phyloP scores from a whole-genome alignment of 192 early-diverging fungal genomes.

The Rhizoclosmatium sp. region DNA sequence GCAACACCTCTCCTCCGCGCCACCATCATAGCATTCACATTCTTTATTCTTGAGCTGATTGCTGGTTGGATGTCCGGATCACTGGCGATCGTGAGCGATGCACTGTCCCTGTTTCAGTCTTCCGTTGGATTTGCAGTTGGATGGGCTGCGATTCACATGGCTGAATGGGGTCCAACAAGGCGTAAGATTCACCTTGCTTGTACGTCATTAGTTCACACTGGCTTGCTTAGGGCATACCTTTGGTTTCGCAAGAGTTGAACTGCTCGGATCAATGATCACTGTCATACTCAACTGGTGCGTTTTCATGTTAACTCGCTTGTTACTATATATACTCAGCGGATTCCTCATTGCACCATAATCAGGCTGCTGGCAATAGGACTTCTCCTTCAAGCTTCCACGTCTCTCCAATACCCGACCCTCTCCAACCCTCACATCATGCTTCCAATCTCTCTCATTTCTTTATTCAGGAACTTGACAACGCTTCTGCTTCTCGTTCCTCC shows the following conservation, averaged over 20 bases:
- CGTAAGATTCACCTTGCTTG: neutral
- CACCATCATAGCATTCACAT: slow-evolving; percentile 49
- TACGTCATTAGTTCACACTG: too few species aligned
- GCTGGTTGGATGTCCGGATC: slow-evolving; percentile 56
- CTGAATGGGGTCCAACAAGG: neutral
- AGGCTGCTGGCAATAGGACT: slow-evolving; percentile 43
- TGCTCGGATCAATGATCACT: slow-evolving; percentile 53
- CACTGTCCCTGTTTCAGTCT: slow-evolving; percentile 72
- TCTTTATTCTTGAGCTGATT: slow-evolving; percentile 66
- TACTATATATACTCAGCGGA: too few species aligned
- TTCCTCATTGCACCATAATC: neutral
- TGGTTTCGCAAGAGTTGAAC: slow-evolving; percentile 75
- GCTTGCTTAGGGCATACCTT: slow-evolving; percentile 57
- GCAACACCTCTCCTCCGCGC: neutral
- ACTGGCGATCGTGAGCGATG: slow-evolving; percentile 70
- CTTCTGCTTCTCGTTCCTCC: slow-evolving; percentile 14
- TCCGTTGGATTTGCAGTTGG: slow-evolving; percentile 72
- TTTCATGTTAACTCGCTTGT: neutral
- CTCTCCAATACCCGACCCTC: slow-evolving; percentile 61
- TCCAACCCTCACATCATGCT: slow-evolving; percentile 76
- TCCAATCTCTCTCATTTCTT: slow-evolving; percentile 65
- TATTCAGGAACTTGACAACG: slow-evolving; percentile 71
- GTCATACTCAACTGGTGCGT: neutral
- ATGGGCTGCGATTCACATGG: slow-evolving; percentile 62
- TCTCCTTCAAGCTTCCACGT: slow-evolving; percentile 68